Base-by-base conservation (phyloP, 352 stramenopile genomes). In the Thraustotheca clavata region DNA sequence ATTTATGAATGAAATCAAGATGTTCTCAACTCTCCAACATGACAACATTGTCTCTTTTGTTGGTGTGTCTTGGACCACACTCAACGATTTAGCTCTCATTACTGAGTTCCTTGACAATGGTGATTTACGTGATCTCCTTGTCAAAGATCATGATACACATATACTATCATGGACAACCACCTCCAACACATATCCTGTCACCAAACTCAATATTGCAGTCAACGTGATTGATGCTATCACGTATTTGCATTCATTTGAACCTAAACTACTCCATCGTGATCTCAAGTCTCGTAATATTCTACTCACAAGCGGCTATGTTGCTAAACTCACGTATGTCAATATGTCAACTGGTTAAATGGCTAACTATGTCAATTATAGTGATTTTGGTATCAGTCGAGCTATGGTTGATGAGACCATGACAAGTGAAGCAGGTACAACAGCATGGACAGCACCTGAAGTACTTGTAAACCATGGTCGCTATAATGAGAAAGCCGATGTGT, bases 281-380 rank as follows among this genome's bases (percentile, higher is more conserved):
- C 55, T 86, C 50, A 86, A 86, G 65, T 73, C 73, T 20, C 67
- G 67, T 29, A 80, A 80, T 49, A 73, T 76, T 32, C 75, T 80
- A 40, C 62, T 78, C 14, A 39, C 69, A 26, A 66, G 47, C 22
- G 67, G 76, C 20, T 46, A 59, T 24, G 54, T 48, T 8, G 68
- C 77, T 22, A 76, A 75, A 40, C 69, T 80, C n/a, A 73, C 72
- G 57, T 65, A 55, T 46, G 57, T 3, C 1, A 2, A 22, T 14
- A 50, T 29, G 3, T 8, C 40, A 1, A 12, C 12, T 26, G 18
- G 32, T 32, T 3, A 20, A 49, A 24, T 61, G 52, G 2, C 20
- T 7, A 48, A 18, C 8, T 39, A 1, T 12, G 6, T n/a, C 6
- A 24, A 24, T 24, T 27, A 41, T 65, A 65, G 57, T 36, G 74